Conservation (phyloP, 2,329 filamentous ascomycete species). For the Rhynchosporium agropyri region DNA sequence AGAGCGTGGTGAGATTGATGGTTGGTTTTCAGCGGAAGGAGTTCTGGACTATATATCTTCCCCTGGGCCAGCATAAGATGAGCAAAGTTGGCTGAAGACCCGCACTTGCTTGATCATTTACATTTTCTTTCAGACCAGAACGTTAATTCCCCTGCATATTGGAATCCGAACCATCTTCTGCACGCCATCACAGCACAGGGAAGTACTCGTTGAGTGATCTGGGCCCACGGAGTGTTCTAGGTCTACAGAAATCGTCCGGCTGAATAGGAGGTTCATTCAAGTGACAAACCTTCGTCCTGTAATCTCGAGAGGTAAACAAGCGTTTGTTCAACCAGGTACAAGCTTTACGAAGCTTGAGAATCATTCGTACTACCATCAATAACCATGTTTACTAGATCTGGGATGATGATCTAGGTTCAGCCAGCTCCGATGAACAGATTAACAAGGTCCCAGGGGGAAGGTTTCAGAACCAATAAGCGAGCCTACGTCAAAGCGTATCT, state of each 20-base stretch:
- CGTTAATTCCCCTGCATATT: slow-evolving; percentile 1
- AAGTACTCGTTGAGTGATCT: not conserved
- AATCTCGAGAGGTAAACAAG: not conserved
- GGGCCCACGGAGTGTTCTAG: no score
- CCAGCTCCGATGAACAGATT: slow-evolving; percentile 10
- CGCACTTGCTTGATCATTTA: not conserved
- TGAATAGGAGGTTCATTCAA: not conserved
- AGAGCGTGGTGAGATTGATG: not conserved
- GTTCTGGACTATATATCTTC: slow-evolving; percentile 8
- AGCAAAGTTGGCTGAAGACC: not conserved
- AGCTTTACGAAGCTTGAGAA: not conserved
- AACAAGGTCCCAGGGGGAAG: not conserved
- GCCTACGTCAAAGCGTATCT: not conserved
- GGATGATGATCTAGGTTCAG: slow-evolving; percentile 11
- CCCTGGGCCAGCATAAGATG: not conserved
- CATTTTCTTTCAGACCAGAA: not conserved
- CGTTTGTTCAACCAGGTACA: not conserved
- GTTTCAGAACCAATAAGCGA: not conserved
- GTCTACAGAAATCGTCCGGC: not conserved
- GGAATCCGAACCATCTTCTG: not conserved
- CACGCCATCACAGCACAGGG: not conserved
- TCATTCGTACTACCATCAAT: no score
- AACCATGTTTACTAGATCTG: slow-evolving; percentile 3
- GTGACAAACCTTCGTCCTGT: not conserved
- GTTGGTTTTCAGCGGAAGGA: not conserved